phyloP scores from a whole-genome alignment of 805 yeast species.

The Brettanomyces custersianus region DNA sequence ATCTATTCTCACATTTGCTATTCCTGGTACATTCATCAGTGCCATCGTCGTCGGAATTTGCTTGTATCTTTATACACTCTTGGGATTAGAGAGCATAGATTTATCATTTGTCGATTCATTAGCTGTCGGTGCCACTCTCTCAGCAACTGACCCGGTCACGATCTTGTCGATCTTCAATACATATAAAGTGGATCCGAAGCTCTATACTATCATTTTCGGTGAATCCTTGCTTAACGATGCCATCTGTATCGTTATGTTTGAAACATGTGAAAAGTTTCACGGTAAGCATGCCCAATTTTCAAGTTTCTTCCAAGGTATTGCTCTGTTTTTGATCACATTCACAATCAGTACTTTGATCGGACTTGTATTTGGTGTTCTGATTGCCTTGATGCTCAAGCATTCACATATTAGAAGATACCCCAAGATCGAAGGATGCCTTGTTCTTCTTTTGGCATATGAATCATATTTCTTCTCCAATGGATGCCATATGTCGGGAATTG shows the following conservation, averaged over 20 bases:
- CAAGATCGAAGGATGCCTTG: constrained; percentile 93
- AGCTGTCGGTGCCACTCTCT: constrained; percentile 94
- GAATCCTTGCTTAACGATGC: constrained; percentile 95
- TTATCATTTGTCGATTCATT: constrained; percentile 95
- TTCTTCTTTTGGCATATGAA: constrained; percentile 84
- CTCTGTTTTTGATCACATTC: constrained; percentile 87
- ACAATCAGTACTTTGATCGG: constrained; percentile 89
- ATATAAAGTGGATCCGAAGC: constrained; percentile 94
- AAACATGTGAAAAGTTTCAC: constrained; percentile 93
- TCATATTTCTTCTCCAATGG: constrained; percentile 97
- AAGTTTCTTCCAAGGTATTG: constrained; percentile 87
- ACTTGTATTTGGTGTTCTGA: constrained; percentile 73
- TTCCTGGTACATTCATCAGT: constrained; percentile 92
- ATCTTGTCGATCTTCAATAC: constrained; percentile 93
- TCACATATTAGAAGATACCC: constrained; percentile 90
- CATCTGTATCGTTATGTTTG: constrained; percentile 97
- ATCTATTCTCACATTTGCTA: constrained; percentile 86
- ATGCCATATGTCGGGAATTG: constrained; percentile 99
- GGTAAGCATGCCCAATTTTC: constrained; percentile 71
- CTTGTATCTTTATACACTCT: constrained; percentile 78
- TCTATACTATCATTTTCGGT: constrained; percentile 95
- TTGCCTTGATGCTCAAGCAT: constrained; percentile 85
- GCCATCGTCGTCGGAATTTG: constrained; percentile 87
- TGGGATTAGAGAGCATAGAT: constrained; percentile 82
- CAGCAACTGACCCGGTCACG: constrained; percentile 98